Evolutionary conservation across 352 stramenopile genomes (phyloP), one percentile per base, ranked within the genome.

Genomic region (Phytophthora constricta): DNA sequence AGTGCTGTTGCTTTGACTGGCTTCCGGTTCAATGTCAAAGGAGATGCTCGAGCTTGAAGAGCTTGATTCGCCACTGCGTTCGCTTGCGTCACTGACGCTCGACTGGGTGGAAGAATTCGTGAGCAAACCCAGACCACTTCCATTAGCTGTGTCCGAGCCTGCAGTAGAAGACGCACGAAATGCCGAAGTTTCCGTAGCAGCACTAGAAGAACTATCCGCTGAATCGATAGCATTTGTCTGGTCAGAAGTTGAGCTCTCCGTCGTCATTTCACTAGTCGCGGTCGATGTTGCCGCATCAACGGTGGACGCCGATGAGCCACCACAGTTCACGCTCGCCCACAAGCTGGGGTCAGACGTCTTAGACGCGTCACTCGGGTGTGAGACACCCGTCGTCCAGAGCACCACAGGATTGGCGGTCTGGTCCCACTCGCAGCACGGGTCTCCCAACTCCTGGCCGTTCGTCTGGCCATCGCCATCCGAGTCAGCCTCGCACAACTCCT

Each of bases 381-480:
- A 76, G 28, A 76, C 41, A 10, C 68, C 68, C 10, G 48, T 48
- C 16, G 65, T 69, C 59, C 60, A 66, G 17, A 46, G 56, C 50
- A 69, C 52, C 33, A 62, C 59, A 27, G 50, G 22, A 46, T 70
- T 53, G 14, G 49, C 51, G 34, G 52, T 27, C 50, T 47, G 47
- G 20, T 68, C 49, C 58, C 58, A 66, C 31, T 70, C 59, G 64
- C 87, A 95, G 69, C 80, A 83, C 52, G 84, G 85, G 53, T 95
- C 86, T 14, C 86, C 86, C 13, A 93, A 77, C 61, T 95, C 86
- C 58, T 92, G 62, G 47, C 87, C 87, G 65, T 95, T 95, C 9
- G 85, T 92, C 23, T 82, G 71, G 9, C 87, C 87, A 58, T 95
- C 86, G n/a, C 81, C 79, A 42, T 95, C 87, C 20, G 68, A 58